Evolutionary conservation across 495 filamentous ascomycete species (phyloP), one percentile per base, ranked within the genome.

Genomic region (Trichoderma reesei): DNA sequence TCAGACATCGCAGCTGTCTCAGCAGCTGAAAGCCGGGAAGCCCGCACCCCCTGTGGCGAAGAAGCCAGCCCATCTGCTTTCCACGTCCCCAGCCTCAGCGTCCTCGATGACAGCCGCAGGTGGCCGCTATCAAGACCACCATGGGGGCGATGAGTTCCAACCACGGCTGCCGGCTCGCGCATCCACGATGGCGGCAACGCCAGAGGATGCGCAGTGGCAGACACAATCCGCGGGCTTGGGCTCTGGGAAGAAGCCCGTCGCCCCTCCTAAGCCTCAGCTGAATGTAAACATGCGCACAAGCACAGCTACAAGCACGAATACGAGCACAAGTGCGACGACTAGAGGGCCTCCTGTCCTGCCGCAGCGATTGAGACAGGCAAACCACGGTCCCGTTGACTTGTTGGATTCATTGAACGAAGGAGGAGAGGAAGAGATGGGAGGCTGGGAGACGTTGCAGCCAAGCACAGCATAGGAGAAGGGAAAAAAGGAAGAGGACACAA

Each of bases 61-160:
- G 61, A 85, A 85, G 64, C 82, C 82, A 1, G 74, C 79, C 6
- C 80, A 83, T 68, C 75, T 85, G 14, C 71, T 68, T 13, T 71
- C 74, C 13, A 68, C 67, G 16, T 78, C 79, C 1, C 74, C 79
- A 3, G 65, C 67, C 5, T 61, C 60, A 10, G 34, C 51, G 18
- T 56, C 51, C 26, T 33, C 51, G 16, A 18, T 48, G 41, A 65
- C 66, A 38, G 65, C 72, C 13, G 46, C 41, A 3, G 65, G 51
- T n/a, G 37, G 31, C 26, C 10, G 65, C 67, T 0, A 13, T 13
- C 11, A 68, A 60, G 0, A 18, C 44, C 3, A 54, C 59, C 16
- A 44, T 41, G 13, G 51, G 39, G 33, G 54, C 66, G 51, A 33
- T 18, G 51, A 56, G 3, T 56, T 56, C 8, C 20, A 33, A 26